These are phyloP conservation scores for Termitomyces sp. DNA, from an alignment of 768 basidiomycete species.

Conservation along the genomic window DNA sequence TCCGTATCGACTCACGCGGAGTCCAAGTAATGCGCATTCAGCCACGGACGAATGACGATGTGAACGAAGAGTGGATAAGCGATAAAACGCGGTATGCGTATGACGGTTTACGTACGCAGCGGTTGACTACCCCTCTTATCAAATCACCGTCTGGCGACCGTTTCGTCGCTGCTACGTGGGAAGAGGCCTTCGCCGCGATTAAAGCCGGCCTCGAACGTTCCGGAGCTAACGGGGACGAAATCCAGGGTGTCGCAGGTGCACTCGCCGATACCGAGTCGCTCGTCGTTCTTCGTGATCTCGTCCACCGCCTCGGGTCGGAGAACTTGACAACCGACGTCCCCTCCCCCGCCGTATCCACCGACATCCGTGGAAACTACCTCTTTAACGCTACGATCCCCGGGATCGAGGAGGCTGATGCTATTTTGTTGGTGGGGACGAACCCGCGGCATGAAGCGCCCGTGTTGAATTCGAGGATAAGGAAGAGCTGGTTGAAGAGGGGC, in stretches of 20 bases:
- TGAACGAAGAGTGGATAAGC: conserved; percentile 99
- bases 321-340: conserved; percentile 73
- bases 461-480: conserved; percentile 94
- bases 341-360: conserved; percentile 70
- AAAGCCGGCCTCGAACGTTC: conserved; percentile 73
- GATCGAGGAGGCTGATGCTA: conserved; percentile 86
- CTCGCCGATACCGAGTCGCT: conserved; percentile 93
- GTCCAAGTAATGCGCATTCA: conserved; percentile 97
- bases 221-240: conserved; percentile 87
- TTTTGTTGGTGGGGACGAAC: conserved; percentile 94
- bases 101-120: conserved; percentile 94
- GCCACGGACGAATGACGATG: conserved; percentile 93
- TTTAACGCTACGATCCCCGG: conserved; percentile 93
- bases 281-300: conserved; percentile 88
- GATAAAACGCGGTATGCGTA: conserved; percentile 98
- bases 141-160: conserved; percentile 75
- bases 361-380: conserved; percentile 93
- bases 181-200: conserved; percentile 78
- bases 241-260: conserved; percentile 91
- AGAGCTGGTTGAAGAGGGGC: conserved; percentile 86
- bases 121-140: conserved; percentile 87
- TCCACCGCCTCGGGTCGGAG: conserved; percentile 93
- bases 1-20: conserved; percentile 92
- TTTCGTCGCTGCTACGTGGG: conserved; percentile 89
- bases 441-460: conserved; percentile 97